Evolutionary conservation across 2,329 filamentous ascomycete genomes (phyloP).

Genomic region (Fusarium brevicatenulatum): DNA sequence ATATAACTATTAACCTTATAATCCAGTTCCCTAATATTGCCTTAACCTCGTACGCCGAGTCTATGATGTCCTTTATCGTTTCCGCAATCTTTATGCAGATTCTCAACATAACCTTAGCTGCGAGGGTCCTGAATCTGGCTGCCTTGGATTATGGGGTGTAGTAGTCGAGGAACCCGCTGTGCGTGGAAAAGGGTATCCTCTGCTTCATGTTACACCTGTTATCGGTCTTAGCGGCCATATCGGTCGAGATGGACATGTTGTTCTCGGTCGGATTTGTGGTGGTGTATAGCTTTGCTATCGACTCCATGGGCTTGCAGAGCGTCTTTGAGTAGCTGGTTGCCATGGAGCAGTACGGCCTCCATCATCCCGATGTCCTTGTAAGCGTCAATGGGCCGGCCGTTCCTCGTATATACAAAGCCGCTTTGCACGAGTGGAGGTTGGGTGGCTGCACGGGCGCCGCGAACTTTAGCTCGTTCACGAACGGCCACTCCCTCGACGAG

Average conservation of each 20-base stretch:
- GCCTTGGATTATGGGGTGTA: not conserved
- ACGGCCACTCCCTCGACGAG: too few species aligned
- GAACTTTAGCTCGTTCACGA: not conserved
- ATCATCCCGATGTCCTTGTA: not conserved
- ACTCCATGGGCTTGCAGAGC: not conserved
- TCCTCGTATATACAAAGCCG: not conserved
- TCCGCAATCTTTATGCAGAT: not conserved
- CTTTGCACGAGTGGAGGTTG: not conserved
- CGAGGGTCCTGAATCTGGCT: not conserved
- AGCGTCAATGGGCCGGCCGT: not conserved
- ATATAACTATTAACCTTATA: too few species aligned
- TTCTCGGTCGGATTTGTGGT: not conserved
- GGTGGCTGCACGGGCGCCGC: not conserved
- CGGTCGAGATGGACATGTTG: not conserved
- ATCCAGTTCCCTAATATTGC: not conserved
- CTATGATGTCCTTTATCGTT: not conserved
- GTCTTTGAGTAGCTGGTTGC: rapidly evolving
- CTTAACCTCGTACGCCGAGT: not conserved
- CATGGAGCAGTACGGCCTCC: not conserved
- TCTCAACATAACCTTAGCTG: not conserved
- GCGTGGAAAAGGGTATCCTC: not conserved
- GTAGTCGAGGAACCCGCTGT: not conserved
- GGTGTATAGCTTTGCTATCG: not conserved
- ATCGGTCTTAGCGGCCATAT: not conserved
- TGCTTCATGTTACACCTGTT: not conserved